phyloP scores from a whole-genome alignment of 768 basidiomycete species.

The Tulasnella sp. region DNA sequence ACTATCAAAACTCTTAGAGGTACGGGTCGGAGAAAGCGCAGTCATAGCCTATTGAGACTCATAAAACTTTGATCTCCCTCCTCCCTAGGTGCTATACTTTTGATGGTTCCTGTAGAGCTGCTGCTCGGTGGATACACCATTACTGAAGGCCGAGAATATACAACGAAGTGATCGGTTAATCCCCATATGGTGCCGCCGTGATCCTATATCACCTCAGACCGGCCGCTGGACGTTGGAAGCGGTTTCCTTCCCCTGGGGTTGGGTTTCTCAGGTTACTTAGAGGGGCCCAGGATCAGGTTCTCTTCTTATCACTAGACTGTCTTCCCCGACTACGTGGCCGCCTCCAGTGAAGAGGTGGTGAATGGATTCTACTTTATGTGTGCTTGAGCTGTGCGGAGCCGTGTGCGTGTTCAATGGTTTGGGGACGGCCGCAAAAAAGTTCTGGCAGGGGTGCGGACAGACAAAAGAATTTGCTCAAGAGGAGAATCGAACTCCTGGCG shows the following conservation, averaged over 20 bases:
- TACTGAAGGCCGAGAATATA: background rate
- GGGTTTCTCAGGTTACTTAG: background rate
- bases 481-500: conserved; percentile 12
- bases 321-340: background rate
- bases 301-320: too few species aligned
- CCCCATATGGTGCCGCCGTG: background rate
- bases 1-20: conserved; percentile 79
- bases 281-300: background rate
- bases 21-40: background rate
- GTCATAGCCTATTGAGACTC: background rate
- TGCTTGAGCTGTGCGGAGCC: background rate
- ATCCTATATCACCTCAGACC: background rate
- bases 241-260: background rate
- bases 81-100: background rate
- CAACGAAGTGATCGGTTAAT: too few species aligned
- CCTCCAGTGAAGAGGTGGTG: background rate
- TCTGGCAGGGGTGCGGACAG: background rate
- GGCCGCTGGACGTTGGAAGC: too few species aligned
- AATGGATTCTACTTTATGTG: background rate
- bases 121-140: background rate
- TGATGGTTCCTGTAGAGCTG: background rate
- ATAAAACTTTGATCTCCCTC: background rate
- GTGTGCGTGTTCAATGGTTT: background rate
- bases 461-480: conserved; percentile 4
- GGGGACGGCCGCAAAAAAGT: background rate